Evolutionary conservation across 2,329 filamentous ascomycete genomes (phyloP), one percentile per base, ranked within the genome.

Genomic region (Arthroderma sp.): DNA sequence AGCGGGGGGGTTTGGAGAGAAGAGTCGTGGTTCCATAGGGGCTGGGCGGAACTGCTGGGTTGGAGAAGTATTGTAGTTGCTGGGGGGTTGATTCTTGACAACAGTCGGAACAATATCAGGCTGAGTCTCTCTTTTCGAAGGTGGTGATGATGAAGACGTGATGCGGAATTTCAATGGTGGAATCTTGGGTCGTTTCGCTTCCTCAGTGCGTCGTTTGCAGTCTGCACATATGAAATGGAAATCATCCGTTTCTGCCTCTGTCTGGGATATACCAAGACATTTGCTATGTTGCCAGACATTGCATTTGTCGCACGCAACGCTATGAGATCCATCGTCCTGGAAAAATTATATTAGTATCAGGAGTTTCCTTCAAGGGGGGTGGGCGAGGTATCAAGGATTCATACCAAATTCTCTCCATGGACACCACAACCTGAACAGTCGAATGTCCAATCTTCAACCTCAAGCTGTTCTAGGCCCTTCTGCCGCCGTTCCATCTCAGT

Each of bases 211-310:
- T 15, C 79, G 82, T 64, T 81, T 83, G 74, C 93, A 98, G 52
- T 85, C 83, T 35, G 76, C 76, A 73, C 91, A 97, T 62, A 95
- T 72, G 66, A 95, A 95, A 60, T 88, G 84, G 66, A 97, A 97
- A 63, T 94, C 87, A 1, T 88, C 83, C 51, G 84, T 79, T 62
- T 95, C 91, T 0, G 90, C 91, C 61, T 91, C 86, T 59, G 80
- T 75, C 65, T 94, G 81, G 49, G 81, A 80, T 61, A 97, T 87
- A 41, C 85, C 86, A 59, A 95, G 81, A 67, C 93, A 98, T 65
- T 87, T 88, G 76, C 90, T 95, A 68, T 98, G 93, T 69, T 97
- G 91, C 93, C 93, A 98, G 52, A 95, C 85, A 67, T 86, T 94
- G 76, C 93, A 98, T 63, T 79, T 84, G 68, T 98, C 93, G 72